Evolutionary conservation across 371 early-diverging fungal genomes (phyloP).

Genomic region (Mucor racemosus): DNA sequence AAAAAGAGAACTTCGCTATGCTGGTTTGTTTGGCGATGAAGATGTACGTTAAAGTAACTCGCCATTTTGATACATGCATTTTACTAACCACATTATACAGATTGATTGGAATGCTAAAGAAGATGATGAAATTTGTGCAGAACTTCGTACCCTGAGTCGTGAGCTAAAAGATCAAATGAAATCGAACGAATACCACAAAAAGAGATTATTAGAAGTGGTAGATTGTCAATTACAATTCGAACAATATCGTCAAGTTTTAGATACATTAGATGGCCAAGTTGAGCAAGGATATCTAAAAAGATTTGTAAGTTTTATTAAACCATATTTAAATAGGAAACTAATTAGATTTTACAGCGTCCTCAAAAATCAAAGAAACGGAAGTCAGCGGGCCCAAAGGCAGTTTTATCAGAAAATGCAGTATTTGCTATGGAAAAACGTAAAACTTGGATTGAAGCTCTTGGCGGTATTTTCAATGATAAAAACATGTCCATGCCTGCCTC

Average conservation of each 20-base stretch:
- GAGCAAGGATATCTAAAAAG: conserved; percentile 85
- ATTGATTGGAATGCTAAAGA: conserved; percentile 72
- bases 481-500: conserved; percentile 67
- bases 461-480: conserved; percentile 69
- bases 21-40: conserved; percentile 80
- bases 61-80: not conserved
- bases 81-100: conserved; percentile 21
- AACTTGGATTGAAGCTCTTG: conserved; percentile 44
- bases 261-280: conserved; percentile 85
- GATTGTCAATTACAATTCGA: conserved; percentile 82
- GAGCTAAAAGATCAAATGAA: conserved; percentile 75
- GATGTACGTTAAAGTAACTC: conserved; percentile 52
- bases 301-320: conserved; percentile 62
- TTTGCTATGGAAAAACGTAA: conserved; percentile 60
- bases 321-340: not conserved
- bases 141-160: conserved; percentile 69
- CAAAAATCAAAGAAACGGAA: conserved; percentile 79
- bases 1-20: conserved; percentile 77
- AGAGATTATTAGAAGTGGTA: conserved; percentile 68
- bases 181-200: conserved; percentile 72
- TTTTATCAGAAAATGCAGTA: conserved; percentile 57
- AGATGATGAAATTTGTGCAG: conserved; percentile 83
- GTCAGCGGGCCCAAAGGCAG: conserved; percentile 53
- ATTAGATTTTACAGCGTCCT: conserved; percentile 49
- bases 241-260: conserved; percentile 86